Evolutionary conservation across 495 filamentous ascomycete species (phyloP).

Genomic region (Xylaria venustula): DNA sequence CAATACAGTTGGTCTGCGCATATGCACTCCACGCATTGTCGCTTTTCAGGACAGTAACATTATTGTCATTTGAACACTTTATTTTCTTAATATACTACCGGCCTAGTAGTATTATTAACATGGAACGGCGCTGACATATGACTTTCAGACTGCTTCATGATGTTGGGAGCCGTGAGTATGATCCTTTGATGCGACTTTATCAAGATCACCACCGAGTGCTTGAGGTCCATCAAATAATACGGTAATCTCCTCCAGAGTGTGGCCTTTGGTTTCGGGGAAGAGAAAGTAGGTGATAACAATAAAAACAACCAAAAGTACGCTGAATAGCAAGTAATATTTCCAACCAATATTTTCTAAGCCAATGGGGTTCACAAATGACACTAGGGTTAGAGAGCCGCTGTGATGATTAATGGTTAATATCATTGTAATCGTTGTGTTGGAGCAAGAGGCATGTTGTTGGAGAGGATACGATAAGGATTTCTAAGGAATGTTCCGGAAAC

Average conservation of each 20-base stretch:
- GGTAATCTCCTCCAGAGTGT: slow-evolving; percentile 50
- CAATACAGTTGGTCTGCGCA: too few species aligned
- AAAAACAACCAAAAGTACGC: slow-evolving; percentile 43
- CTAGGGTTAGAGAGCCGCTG: slow-evolving; percentile 44
- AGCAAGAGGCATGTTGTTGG: too few species aligned
- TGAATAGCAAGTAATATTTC: slow-evolving; percentile 46
- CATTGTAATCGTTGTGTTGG: background rate
- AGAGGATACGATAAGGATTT: too few species aligned
- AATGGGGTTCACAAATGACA: slow-evolving; percentile 51
- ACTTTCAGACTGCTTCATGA: background rate
- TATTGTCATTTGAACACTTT: too few species aligned
- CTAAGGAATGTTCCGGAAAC: too few species aligned
- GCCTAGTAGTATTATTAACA: background rate
- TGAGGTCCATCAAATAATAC: slow-evolving; percentile 43
- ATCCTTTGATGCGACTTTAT: background rate
- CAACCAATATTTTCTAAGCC: slow-evolving; percentile 39
- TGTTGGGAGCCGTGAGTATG: background rate
- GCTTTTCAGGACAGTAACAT: too few species aligned
- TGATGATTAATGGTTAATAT: background rate
- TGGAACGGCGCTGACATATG: background rate
- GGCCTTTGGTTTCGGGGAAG: slow-evolving; percentile 50
- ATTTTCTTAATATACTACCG: too few species aligned
- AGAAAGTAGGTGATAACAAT: slow-evolving; percentile 41
- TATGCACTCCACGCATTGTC: too few species aligned
- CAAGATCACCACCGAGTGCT: background rate